A percentile compares a stretch with the other conserved stretches of the same genome.
Evolutionary conservation across 345 rosid genomes (phyloP).

Genomic region (Cochlearia excelsa): DNA sequence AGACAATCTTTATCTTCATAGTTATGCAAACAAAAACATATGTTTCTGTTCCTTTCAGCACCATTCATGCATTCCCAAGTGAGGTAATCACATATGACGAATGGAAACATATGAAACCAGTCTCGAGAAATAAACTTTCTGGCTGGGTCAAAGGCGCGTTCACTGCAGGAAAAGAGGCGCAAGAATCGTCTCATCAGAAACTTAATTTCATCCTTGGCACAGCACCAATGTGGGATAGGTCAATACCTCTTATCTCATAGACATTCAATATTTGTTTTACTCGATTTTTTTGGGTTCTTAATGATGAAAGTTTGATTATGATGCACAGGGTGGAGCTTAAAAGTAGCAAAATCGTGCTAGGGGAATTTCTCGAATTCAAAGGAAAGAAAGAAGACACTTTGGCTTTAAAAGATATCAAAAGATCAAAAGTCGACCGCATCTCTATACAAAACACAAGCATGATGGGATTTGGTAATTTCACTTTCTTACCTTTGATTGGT

Average conservation of each 20-base stretch:
- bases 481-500: background rate
- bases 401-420: slow-evolving; percentile 59
- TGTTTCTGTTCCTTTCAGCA: slow-evolving; percentile 41
- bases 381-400: slow-evolving; percentile 72
- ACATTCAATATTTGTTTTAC: slow-evolving; percentile 3
- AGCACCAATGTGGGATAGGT: slow-evolving; percentile 98
- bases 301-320: background rate
- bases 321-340: slow-evolving; percentile 76
- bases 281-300: background rate
- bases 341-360: slow-evolving; percentile 65
- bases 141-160: slow-evolving; percentile 86
- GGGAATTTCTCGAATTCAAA: slow-evolving; percentile 82
- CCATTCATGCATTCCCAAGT: slow-evolving; percentile 55
- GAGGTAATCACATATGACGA: slow-evolving; percentile 75
- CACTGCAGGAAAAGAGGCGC: slow-evolving; percentile 72
- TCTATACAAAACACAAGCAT: slow-evolving; percentile 79
- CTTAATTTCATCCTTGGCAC: slow-evolving; percentile 69
- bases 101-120: slow-evolving; percentile 70
- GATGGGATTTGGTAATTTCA: slow-evolving; percentile 74
- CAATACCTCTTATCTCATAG: slow-evolving; percentile 33
- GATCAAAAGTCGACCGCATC: slow-evolving; percentile 70
- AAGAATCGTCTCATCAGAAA: slow-evolving; percentile 67
- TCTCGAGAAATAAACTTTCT: slow-evolving; percentile 46
- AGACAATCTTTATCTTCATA: background rate
- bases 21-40: background rate